Percentiles rank a stretch among this genome's conserved stretches.
Evolutionary conservation across 345 rosid genomes (phyloP).

Genomic region (Rhodamnia rubescens): DNA sequence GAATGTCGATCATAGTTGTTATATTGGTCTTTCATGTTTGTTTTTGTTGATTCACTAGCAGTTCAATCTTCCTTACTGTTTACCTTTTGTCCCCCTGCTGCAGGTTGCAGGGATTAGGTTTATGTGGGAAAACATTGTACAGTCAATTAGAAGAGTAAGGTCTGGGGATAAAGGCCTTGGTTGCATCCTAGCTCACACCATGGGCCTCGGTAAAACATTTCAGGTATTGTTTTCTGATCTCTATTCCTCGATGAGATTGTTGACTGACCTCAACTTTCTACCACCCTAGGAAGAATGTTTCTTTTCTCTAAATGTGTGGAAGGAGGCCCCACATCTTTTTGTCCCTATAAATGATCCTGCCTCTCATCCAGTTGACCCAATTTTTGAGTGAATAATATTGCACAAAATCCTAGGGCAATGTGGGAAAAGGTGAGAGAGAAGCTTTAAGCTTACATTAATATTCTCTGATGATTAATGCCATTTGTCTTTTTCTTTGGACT

Average conservation of each 20-base stretch:
- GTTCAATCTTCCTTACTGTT: not conserved
- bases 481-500: not conserved
- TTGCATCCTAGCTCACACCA: conserved; percentile 96
- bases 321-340: not conserved
- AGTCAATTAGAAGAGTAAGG: conserved; percentile 70
- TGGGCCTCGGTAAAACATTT: conserved; percentile 99
- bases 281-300: not conserved
- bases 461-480: not conserved
- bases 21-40: not conserved
- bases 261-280: not conserved
- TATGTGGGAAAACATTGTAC: conserved; percentile 97
- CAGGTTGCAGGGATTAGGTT: conserved; percentile 95
- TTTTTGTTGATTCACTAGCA: not conserved
- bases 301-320: not conserved
- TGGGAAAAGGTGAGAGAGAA: not conserved
- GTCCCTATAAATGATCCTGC: not conserved
- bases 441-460: not conserved
- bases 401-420: not conserved
- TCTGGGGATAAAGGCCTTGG: conserved; percentile 98
- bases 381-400: not conserved
- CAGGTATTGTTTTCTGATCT: conserved; percentile 43
- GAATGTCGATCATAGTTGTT: not conserved
- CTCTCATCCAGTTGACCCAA: not conserved
- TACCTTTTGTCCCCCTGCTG: not conserved
- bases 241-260: not conserved